Conservation (phyloP, 2,329 filamentous ascomycete species). For the Alternaria sp. region DNA sequence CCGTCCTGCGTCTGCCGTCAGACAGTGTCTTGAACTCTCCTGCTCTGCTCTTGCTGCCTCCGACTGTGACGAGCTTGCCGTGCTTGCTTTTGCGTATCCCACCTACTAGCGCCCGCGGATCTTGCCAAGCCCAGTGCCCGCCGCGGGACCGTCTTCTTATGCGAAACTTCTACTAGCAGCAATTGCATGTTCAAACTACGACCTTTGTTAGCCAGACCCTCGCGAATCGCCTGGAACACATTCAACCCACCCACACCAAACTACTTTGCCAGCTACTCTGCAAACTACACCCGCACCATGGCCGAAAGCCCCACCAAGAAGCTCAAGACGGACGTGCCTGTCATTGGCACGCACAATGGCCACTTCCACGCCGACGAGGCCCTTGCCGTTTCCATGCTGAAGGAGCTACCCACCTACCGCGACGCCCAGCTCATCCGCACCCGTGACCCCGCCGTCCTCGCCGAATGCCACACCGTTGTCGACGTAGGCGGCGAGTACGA, state of each 20-base stretch:
- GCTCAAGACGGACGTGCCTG: slow-evolving; percentile 72
- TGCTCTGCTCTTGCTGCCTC: not conserved
- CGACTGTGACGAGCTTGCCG: not conserved
- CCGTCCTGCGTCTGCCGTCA: slow-evolving; percentile 4
- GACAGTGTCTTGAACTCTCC: not conserved
- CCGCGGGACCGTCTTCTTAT: slow-evolving; percentile 10
- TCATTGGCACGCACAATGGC: slow-evolving; percentile 95
- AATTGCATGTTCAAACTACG: slow-evolving; percentile 26
- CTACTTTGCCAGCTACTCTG: not conserved
- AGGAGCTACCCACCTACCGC: slow-evolving; percentile 81
- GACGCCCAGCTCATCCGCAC: slow-evolving; percentile 80
- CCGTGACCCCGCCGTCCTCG: slow-evolving; percentile 78
- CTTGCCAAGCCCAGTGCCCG: slow-evolving; percentile 19
- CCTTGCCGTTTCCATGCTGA: slow-evolving; percentile 94
- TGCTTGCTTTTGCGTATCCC: slow-evolving; percentile 2
- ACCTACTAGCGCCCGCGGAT: slow-evolving; percentile 12
- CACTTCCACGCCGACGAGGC: slow-evolving; percentile 99
- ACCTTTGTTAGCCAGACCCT: not conserved
- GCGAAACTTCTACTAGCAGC: slow-evolving; percentile 14
- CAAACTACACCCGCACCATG: slow-evolving; percentile 26
- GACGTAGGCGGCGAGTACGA: slow-evolving; percentile 98
- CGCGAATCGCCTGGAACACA: not conserved
- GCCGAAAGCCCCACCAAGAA: slow-evolving; percentile 68
- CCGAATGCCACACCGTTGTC: slow-evolving; percentile 89
- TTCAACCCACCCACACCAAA: not conserved